These are phyloP conservation scores for Trichoderma koningiopsis DNA, from an alignment of 2,329 filamentous ascomycete genomes.

Conservation along the genomic window DNA sequence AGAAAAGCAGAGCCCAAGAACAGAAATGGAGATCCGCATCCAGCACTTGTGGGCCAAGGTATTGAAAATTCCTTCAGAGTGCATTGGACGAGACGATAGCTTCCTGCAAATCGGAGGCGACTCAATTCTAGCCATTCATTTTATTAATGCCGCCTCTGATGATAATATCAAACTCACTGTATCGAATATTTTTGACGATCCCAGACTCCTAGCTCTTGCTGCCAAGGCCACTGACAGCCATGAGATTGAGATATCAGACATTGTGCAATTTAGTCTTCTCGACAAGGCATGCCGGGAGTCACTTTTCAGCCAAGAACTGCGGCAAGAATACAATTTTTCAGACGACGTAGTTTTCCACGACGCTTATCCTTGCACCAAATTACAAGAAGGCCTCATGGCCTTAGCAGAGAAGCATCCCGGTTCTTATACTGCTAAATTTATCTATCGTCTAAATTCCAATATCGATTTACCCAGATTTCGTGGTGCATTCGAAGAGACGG, in stretches of 20 bases:
- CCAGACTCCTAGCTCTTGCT: conserved; percentile 8
- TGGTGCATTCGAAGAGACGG: conserved; percentile 32
- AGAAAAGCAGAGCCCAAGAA: background rate
- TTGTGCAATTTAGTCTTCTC: too few relatives aligned
- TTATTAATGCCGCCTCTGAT: too few relatives aligned
- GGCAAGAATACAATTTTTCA: too few relatives aligned
- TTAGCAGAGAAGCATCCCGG: conserved; percentile 35
- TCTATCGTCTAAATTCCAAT: conserved; percentile 36
- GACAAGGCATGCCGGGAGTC: too few relatives aligned
- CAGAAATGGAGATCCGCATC: background rate
- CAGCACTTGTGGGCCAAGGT: background rate
- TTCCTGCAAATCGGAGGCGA: conserved; percentile 27
- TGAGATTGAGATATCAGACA: too few relatives aligned
- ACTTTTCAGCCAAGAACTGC: too few relatives aligned
- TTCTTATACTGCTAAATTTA: conserved; percentile 28
- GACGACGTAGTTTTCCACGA: too few relatives aligned
- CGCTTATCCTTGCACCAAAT: conserved; percentile 41
- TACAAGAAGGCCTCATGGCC: conserved; percentile 44
- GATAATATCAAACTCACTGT: conserved; percentile 14
- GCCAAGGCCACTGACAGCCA: background rate
- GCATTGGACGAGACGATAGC: background rate
- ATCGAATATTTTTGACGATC: conserved; percentile 26
- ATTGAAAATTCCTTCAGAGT: background rate
- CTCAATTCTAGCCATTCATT: conserved; percentile 24
- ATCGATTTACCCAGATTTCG: conserved; percentile 33